Base-by-base conservation (phyloP, 306 rosid genomes). In the Abrus precatorius region DNA sequence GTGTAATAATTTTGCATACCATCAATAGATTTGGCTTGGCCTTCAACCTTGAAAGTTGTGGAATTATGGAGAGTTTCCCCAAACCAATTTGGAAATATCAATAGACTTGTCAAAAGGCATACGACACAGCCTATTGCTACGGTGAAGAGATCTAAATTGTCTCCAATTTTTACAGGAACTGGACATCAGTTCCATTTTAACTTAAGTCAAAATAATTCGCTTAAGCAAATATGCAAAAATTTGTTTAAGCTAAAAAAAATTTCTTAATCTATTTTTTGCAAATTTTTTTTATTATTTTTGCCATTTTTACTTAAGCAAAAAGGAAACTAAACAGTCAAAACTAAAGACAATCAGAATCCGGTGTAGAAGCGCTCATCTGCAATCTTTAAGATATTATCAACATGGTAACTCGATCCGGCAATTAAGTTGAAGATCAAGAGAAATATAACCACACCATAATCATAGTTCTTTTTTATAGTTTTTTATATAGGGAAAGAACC, bases 81-180 rank as follows among this genome's bases (percentile, higher is more conserved):
- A 0, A 97, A 95, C 97, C 98, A 95, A 60, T 91, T 91, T 33
- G 97, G 98, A 82, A 92, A 91, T 9, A 92, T 12, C 33, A 95
- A 69, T n/a, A 92, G 85, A 72, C 95, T 91, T 94, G 91, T 89
- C 27, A 92, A 1, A 5, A 95, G 92, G 82, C 97, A 95, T 9
- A 92, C 13, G 28, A 81, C 94, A 72, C 97, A 92, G 70, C 98
- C 97, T 11, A 95, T 90, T 69, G 93, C 97, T 34, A 95, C n/a
- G n/a, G n/a, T n/a, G n/a, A n/a, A n/a, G n/a, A n/a, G n/a, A n/a
- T n/a, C n/a, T n/a, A n/a, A n/a, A n/a, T n/a, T n/a, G n/a, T n/a
- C n/a, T n/a, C n/a, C n/a, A n/a, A n/a, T n/a, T n/a, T n/a, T n/a
- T n/a, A n/a, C n/a, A n/a, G n/a, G n/a, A n/a, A n/a, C n/a, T n/a